A percentile compares a stretch with the other conserved stretches of the same genome.
Conservation (phyloP, 108 stramenopile genomes). For the Skeletonema potamos region DNA sequence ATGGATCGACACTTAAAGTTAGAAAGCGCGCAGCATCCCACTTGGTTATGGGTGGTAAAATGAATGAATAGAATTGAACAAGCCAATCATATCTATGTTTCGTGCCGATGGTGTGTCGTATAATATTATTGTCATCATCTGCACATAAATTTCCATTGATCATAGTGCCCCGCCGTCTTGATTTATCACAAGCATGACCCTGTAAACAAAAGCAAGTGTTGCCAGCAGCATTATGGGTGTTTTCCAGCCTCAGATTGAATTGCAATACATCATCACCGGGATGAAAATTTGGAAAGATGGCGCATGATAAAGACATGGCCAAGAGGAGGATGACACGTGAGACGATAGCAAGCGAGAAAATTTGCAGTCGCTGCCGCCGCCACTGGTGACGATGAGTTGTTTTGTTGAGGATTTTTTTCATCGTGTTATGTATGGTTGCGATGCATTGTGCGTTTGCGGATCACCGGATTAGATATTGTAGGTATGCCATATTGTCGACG, state of each 20-base stretch:
- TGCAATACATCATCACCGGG: constrained; percentile 45
- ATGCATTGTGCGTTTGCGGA: no score
- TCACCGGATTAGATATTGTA: no score
- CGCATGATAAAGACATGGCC: constrained; percentile 56
- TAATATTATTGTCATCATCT: neutral
- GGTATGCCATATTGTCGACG: no score
- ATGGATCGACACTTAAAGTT: constrained; percentile 54
- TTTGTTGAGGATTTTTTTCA: no score
- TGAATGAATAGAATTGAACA: constrained; percentile 48
- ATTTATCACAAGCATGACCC: constrained; percentile 58
- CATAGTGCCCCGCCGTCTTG: neutral
- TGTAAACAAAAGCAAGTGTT: constrained; percentile 55
- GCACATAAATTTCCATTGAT: constrained; percentile 8
- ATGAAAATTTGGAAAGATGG: constrained; percentile 41
- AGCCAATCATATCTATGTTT: constrained; percentile 2
- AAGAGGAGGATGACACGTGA: constrained; percentile 54
- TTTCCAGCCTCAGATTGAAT: constrained; percentile 59
- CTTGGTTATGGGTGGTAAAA: constrained; percentile 69
- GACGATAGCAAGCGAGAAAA: constrained; percentile 17
- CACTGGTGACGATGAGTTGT: neutral
- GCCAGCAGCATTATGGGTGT: neutral
- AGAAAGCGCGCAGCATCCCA: constrained; percentile 89
- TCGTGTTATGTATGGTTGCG: no score
- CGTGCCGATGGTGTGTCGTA: neutral
- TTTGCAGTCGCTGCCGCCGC: neutral